Evolutionary conservation across 2,329 filamentous ascomycete species (phyloP), one percentile per base, ranked within the genome.

Genomic region (Fusarium sp.): DNA sequence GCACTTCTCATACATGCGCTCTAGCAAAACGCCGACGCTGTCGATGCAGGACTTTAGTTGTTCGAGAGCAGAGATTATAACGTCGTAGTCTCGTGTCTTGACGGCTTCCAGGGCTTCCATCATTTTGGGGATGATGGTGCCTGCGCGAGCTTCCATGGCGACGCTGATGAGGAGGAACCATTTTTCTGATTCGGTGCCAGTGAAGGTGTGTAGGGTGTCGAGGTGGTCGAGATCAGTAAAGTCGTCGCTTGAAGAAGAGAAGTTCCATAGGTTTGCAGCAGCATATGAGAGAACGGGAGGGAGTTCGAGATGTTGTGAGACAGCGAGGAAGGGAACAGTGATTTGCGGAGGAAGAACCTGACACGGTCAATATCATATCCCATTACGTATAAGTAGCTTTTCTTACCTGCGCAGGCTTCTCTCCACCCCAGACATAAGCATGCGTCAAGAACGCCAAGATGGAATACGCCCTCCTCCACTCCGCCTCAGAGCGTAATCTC

Each of bases 81-180:
- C 85, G 5, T 82, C 80, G 68, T 87, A 88, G 75, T 96, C 90
- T 44, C 89, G 85, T 7, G 84, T 81, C 60, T 90, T 87, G 45
- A 91, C 91, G 8, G 93, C 92, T 20, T 90, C 84, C 17, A 98
- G 91, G 5, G 95, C 95, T 35, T 88, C 84, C 31, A 97, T 85
- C 91, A 98, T 95, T 63, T 91, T 82, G 0, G 94, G 92, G 66
- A 98, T 91, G 39, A 94, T 90, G 1, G 88, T 86, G 0, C 91
- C 95, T 1, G 93, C 94, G 52, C 91, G 89, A 39, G 94, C 93
- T 83, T 98, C 96, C 80, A 98, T 97, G 24, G 95, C 95, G 2
- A 96, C 93, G 2, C 94, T 97, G 69, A 98, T 88, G 42, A 96
- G 87, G 76, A 95, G 95, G 83, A 98, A 98, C 96, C 96, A 98